Evolutionary conservation across 257 asterid species (phyloP), one percentile per base, ranked within the genome.

Genomic region (Nicotiana undulata): DNA sequence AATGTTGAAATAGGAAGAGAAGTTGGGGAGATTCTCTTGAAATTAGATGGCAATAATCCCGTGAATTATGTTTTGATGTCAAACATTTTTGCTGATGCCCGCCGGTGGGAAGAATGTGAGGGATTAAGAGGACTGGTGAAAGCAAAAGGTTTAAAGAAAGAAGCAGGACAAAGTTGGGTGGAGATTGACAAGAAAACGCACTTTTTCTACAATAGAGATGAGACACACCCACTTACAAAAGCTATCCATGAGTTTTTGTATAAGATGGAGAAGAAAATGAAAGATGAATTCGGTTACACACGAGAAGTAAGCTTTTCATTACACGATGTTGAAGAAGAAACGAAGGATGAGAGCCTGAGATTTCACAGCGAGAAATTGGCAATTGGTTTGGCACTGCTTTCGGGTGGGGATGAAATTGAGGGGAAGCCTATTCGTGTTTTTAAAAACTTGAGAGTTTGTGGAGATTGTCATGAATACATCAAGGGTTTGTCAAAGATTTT

Each of bases 131-230:
- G 65, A 80, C 9, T 84, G 18, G 87, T 83, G 61, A 89, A 88
- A 83, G 85, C 82, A 0, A 91, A 85, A 81, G 91, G 92, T 9
- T 85, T 90, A 59, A 89, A 87, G 84, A 90, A 89, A 82, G 90
- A 84, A 79, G 93, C 92, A 0, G 92, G 92, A 26, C 84, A 86
- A 32, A 89, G 91, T 82, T 88, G 96, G 92, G 90, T 88, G 17
- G 90, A 88, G 85, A 65, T 86, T 63, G 85, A 86, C 68, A 88
- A 86, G 68, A 77, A 85, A 85, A 82, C 86, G 78, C 87, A 88
- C 83, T 86, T 85, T 82, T 88, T 88, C 86, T 86, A 86, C 85
- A 88, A 86, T 29, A 80, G 87, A 59, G 90, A 88, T 32, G 86
- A 88, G 28, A 46, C 81, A 24, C 90, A 88, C 66, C 91, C 90